Percentiles rank a stretch among this genome's conserved stretches.
Conservation (phyloP, 768 basidiomycete species). For the Kockovaella imperatae region DNA sequence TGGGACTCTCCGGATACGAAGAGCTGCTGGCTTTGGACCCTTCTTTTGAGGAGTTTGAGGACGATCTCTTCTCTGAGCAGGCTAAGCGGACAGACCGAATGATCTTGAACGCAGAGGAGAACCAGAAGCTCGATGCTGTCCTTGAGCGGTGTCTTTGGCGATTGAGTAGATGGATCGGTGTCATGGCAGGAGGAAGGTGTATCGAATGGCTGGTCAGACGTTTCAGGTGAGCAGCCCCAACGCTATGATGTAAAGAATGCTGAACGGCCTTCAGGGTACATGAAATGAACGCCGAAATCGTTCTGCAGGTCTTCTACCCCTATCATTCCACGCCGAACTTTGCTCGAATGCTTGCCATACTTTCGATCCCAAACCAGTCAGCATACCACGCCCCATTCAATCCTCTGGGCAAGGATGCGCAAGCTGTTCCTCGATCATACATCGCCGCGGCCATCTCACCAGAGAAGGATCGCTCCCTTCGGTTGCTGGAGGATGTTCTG, state of each 20-base stretch:
- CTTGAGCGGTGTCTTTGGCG: slow-evolving; percentile 60
- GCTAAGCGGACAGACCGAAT: slow-evolving; percentile 72
- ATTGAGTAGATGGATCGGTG: slow-evolving; percentile 73
- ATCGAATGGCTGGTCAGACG: slow-evolving; percentile 91
- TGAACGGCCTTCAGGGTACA: slow-evolving; percentile 57
- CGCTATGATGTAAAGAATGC: not conserved
- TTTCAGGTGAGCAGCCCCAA: slow-evolving; percentile 58
- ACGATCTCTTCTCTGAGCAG: slow-evolving; percentile 67
- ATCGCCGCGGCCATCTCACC: slow-evolving; percentile 60
- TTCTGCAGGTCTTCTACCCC: slow-evolving; percentile 77
- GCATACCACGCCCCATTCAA: slow-evolving; percentile 30
- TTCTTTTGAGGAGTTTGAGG: slow-evolving; percentile 57
- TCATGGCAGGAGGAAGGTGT: slow-evolving; percentile 69
- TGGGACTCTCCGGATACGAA: slow-evolving; percentile 68
- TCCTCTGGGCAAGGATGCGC: slow-evolving; percentile 59
- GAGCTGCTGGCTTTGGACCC: slow-evolving; percentile 62
- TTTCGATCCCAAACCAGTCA: slow-evolving; percentile 45
- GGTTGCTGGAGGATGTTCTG: slow-evolving; percentile 65
- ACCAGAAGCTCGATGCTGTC: slow-evolving; percentile 56
- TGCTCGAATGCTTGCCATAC: slow-evolving; percentile 80
- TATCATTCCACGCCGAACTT: slow-evolving; percentile 95
- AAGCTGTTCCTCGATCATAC: slow-evolving; percentile 63
- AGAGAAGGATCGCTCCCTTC: slow-evolving; percentile 40
- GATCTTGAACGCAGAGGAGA: slow-evolving; percentile 58
- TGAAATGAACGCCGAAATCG: slow-evolving; percentile 77